Evolutionary conservation across 805 yeast species (phyloP).

Genomic region (Komagataella pastoris): DNA sequence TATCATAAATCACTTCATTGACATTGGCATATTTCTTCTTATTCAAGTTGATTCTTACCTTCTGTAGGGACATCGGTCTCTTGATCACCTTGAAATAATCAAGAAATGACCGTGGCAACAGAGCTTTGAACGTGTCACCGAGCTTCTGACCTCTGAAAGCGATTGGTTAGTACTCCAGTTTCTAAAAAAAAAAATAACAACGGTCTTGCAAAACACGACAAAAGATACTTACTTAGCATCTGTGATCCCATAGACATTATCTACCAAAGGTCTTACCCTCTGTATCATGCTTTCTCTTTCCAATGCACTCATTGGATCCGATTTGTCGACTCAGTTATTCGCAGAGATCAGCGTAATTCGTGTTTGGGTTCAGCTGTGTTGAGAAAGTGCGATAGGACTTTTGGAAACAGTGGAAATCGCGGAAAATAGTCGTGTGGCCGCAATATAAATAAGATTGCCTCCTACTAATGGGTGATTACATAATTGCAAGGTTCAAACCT

Average conservation of each 20-base stretch:
- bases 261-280: constrained; percentile 4
- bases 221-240: constrained; percentile 7
- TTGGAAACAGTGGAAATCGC: background rate
- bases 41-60: constrained; percentile 48
- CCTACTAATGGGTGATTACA: background rate
- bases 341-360: background rate
- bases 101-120: constrained; percentile 61
- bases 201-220: background rate
- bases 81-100: constrained; percentile 73
- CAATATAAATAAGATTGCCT: background rate
- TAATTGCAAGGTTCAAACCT: background rate
- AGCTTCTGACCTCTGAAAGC: constrained; percentile 5
- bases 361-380: background rate
- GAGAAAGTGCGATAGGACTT: background rate
- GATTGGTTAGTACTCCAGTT: background rate
- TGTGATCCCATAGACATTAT: constrained; percentile 9
- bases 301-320: background rate
- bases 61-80: constrained; percentile 72
- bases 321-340: background rate
- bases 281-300: constrained; percentile 1
- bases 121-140: constrained; percentile 38
- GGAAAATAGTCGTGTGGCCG: background rate
- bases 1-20: constrained; percentile 60
- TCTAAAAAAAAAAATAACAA: background rate
- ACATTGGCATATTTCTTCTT: constrained; percentile 40